Percentiles rank a stretch among this genome's conserved stretches.
Conservation (phyloP, 371 early-diverging fungal genomes). For the Batrachochytrium dendrobatidis region DNA sequence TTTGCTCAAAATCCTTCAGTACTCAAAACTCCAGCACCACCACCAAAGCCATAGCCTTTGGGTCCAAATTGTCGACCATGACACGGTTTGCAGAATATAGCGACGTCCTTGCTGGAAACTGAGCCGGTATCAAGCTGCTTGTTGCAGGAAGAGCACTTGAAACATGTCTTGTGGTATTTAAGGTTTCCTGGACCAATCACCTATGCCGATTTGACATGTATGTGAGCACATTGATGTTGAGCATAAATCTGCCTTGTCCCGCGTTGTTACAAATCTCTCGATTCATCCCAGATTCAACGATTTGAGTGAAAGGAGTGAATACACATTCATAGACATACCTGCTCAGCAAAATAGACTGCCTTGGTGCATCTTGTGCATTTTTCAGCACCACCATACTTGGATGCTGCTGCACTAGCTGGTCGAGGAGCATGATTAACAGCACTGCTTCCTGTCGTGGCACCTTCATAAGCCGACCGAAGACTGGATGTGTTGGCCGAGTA, state of each 20-base stretch:
- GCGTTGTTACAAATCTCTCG: not conserved
- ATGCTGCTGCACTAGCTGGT: not conserved
- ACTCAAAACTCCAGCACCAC: not conserved
- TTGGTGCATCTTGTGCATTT: slow-evolving; percentile 35
- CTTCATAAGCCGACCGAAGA: not conserved
- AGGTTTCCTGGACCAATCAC: slow-evolving; percentile 33
- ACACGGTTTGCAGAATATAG: slow-evolving; percentile 35
- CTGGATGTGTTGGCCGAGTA: not conserved
- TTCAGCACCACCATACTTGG: slow-evolving; percentile 15
- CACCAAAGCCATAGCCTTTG: slow-evolving; percentile 17
- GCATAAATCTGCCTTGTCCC: no score
- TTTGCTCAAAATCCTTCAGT: not conserved
- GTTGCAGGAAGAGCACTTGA: slow-evolving; percentile 29
- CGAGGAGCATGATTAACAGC: not conserved
- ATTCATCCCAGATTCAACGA: not conserved
- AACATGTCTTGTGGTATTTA: slow-evolving; percentile 42
- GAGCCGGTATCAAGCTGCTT: slow-evolving; percentile 28
- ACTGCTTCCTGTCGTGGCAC: slow-evolving; percentile 6
- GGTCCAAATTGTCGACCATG: slow-evolving; percentile 42
- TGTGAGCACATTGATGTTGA: no score
- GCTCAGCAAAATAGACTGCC: slow-evolving; percentile 45
- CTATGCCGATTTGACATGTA: slow-evolving; percentile 6
- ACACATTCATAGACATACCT: slow-evolving; percentile 14
- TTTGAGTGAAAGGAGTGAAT: not conserved
- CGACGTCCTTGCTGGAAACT: slow-evolving; percentile 31